Base-by-base conservation (phyloP, 805 yeast species). In the Torulaspora quercuum region DNA sequence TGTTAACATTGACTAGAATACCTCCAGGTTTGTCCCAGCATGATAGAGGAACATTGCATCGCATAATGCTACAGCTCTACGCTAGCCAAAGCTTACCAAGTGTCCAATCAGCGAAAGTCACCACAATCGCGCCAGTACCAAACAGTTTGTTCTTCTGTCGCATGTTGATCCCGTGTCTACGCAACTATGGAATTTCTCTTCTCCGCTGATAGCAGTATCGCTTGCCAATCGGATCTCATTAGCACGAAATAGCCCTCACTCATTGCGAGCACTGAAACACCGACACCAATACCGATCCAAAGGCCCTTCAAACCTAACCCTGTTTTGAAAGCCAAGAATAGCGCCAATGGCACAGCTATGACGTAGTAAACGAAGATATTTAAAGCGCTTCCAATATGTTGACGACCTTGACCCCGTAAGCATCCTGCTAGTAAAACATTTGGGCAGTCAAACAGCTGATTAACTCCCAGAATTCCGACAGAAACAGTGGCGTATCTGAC, bases 391-490 rank as follows among this genome's bases (percentile, higher is more conserved):
- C 94, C 94, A 29, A 82, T 68, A 32, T 70, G 72, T 56, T 85
- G 95, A 29, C 78, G 64, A 0, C 90, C 95, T 55, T 81, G 80
- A 1, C 89, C 88, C 42, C 95, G 65, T 40, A 85, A 62, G 22
- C 81, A 70, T 1, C 89, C 92, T 26, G 82, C 78, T 3, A 86
- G 78, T 11, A 82, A 78, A 28, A 81, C 75, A 10, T 84, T 81
- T 11, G 82, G 54, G 3, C 86, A 80, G 57, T 85, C 95, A 39
- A 75, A 72, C 2, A 84, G 59, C 46, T 82, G 87, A 46, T 80
- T 73, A 2, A 78, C 46, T 1, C 88, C 76, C 16, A 83, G 73
- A 29, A 78, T 64, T 2, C 90, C 88, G 51, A 82, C 72, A 12
- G 81, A 63, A 6, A 61, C 54, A 2, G 70, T 68, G n/a, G 82